Percentiles rank a stretch among this genome's conserved stretches.
phyloP scores from a whole-genome alignment of 169 alveolate species.

The Plasmodium inui region DNA sequence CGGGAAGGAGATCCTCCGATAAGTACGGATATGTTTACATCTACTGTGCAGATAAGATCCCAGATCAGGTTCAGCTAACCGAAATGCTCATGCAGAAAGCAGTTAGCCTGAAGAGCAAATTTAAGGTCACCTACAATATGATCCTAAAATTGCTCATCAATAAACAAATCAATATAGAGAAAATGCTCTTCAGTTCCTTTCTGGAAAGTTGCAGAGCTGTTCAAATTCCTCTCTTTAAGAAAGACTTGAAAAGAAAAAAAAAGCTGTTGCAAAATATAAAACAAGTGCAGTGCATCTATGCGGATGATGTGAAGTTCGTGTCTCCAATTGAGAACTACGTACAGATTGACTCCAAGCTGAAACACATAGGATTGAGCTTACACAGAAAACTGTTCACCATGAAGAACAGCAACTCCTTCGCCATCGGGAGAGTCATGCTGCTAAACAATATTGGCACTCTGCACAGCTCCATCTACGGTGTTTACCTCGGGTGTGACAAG shows the following conservation, averaged over 20 bases:
- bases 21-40: constrained; percentile 95
- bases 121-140: constrained; percentile 93
- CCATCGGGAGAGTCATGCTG: constrained; percentile 74
- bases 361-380: constrained; percentile 58
- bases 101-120: constrained; percentile 90
- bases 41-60: constrained; percentile 90
- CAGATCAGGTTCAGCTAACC: constrained; percentile 89
- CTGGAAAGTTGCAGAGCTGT: constrained; percentile 87
- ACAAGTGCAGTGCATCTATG: constrained; percentile 73
- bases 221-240: constrained; percentile 82
- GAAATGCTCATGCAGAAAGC: constrained; percentile 90
- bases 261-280: constrained; percentile 66
- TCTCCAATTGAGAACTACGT: constrained; percentile 73
- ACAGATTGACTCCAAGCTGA: constrained; percentile 64
- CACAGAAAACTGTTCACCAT: constrained; percentile 56
- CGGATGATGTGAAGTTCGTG: constrained; percentile 1
- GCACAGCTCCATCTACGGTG: constrained; percentile 69
- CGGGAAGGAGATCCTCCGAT: constrained; percentile 99
- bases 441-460: constrained; percentile 22
- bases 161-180: constrained; percentile 86
- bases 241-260: constrained; percentile 77
- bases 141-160: constrained; percentile 88
- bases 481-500: constrained; percentile 70
- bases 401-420: constrained; percentile 67
- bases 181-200: constrained; percentile 90